Base-by-base conservation (phyloP, 352 stramenopile genomes). In the Phytophthora hibernalis region DNA sequence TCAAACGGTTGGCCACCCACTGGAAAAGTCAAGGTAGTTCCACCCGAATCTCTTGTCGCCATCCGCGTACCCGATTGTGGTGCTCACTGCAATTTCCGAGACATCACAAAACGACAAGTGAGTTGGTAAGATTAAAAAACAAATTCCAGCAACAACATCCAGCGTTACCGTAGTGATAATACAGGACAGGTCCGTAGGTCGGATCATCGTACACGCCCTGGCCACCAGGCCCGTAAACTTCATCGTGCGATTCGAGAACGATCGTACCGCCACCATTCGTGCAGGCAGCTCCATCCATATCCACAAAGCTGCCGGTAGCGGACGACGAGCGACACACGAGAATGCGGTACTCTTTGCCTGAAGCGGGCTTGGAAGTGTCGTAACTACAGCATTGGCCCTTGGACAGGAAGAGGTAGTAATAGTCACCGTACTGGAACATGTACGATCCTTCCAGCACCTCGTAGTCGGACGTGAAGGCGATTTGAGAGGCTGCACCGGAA, bases 331-430 rank as follows among this genome's bases (percentile, higher is more conserved):
- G 74, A 15, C 76, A 80, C 22, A 78, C 73, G 7, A 72, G 67
- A 48, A 82, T 85, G 42, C 71, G 75, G 63, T 85, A 82, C 59
- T 82, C 74, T 42, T 80, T 79, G 0, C 74, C 77, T 3, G 55
- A 48, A 45, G 70, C 64, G 2, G 68, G 68, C 20, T 58, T 68
- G 55, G 55, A 65, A 1, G 30, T 65, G 43, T 72, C 62, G 30
- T 72, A 76, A 44, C 68, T 49, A 42, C 74, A 85, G 51, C 77
- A 82, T 42, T 73, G 43, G 4, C 68, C 74, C 38, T 82, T 70
- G 18, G 77, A 82, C 24, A 63, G 58, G 67, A 85, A 85, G 15
- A 85, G 68, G 45, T 85, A 85, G 62, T 77, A 82, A 40, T 66
- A 82, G 54, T 38, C 30, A 5, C 71, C 71, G 35, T 72, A 58